Base-by-base conservation (phyloP, 2,329 filamentous ascomycete genomes). In the Moelleriella libera region DNA sequence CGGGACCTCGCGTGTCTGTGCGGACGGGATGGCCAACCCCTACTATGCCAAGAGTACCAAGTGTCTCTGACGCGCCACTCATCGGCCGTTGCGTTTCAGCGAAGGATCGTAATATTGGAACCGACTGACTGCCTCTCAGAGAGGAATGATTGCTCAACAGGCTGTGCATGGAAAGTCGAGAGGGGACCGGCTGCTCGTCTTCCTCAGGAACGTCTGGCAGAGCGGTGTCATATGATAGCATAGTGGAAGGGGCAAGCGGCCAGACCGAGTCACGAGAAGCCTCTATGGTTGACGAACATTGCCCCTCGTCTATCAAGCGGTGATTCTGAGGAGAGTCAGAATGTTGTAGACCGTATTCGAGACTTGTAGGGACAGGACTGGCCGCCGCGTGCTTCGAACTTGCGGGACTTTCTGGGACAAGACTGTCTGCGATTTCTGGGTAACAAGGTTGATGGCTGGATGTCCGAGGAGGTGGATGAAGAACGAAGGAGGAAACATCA, bases 191-290 rank as follows among this genome's bases (percentile, higher is more conserved):
- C 49, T 69, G 67, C 52, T 82, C 78, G 34, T 82, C 78, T 55
- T 82, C 78, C 56, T 82, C 78, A 1, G 78, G 75, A 4, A 82
- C 78, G 53, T 80, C 73, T 5, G 77, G 68, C 14, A 83, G 63
- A 21, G 69, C 63, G 10, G 57, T 62, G 47, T 72, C 70, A 50
- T 65, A 70, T 8, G 63, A 50, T 12, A 50, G 44, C 42, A 55
- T 49, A 11, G 48, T 51, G 10, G 57, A 52, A 14, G 48, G 55
- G 6, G 56, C 52, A 29, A 66, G 55, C 11, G 58, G 70, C 70
- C 70, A 73, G 47, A 70, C 66, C 12, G 57, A 55, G 44, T 69
- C 65, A 31, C 67, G 65, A 5, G 66, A 55, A 28, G 66, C 68
- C 28, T 68, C 66, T 39, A 70, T 57, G 29, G 69, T 66, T 53